phyloP scores from a whole-genome alignment of 2,329 filamentous ascomycete species.

The Calonectria honghensis region DNA sequence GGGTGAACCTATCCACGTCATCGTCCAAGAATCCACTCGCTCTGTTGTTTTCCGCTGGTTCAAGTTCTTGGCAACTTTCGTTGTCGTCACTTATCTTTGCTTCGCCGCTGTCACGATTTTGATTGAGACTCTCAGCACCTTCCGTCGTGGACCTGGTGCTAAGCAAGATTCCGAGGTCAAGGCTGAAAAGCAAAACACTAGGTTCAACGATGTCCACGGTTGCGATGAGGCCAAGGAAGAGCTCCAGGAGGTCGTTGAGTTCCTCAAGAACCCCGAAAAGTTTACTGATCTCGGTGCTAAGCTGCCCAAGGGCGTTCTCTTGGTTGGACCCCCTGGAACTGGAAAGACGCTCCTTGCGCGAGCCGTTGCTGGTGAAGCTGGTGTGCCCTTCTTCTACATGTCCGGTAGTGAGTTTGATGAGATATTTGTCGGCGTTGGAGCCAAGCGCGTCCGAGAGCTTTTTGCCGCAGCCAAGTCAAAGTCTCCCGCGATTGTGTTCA shows the following conservation, averaged over 20 bases:
- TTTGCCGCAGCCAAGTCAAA: constrained; percentile 89
- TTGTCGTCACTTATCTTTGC: constrained; percentile 85
- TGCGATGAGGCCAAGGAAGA: constrained; percentile 99
- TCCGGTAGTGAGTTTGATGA: constrained; percentile 99
- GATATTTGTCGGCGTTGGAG: constrained; percentile 97
- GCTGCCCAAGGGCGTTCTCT: constrained; percentile 95
- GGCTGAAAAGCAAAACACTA: constrained; percentile 92
- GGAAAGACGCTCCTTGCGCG: constrained; percentile 97
- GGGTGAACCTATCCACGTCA: constrained; percentile 92
- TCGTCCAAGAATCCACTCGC: constrained; percentile 92
- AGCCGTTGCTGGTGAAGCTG: constrained; percentile 96
- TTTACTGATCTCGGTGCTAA: constrained; percentile 97
- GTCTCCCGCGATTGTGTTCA: constrained; percentile 94
- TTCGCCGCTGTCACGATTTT: constrained; percentile 87
- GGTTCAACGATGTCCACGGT: constrained; percentile 95
- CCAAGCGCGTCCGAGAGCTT: constrained; percentile 96
- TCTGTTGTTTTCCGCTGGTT: constrained; percentile 91
- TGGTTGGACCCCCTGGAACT: constrained; percentile 96
- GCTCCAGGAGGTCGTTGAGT: constrained; percentile 96
- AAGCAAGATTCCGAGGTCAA: constrained; percentile 89
- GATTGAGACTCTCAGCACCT: constrained; percentile 85
- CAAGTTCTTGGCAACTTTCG: constrained; percentile 88
- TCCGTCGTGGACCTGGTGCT: constrained; percentile 84
- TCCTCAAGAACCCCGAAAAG: constrained; percentile 92
- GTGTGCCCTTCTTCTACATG: constrained; percentile 99